Percentiles rank a stretch among this genome's conserved stretches.
Conservation (phyloP, 495 filamentous ascomycete species). For the Xylaria bambusicola region DNA sequence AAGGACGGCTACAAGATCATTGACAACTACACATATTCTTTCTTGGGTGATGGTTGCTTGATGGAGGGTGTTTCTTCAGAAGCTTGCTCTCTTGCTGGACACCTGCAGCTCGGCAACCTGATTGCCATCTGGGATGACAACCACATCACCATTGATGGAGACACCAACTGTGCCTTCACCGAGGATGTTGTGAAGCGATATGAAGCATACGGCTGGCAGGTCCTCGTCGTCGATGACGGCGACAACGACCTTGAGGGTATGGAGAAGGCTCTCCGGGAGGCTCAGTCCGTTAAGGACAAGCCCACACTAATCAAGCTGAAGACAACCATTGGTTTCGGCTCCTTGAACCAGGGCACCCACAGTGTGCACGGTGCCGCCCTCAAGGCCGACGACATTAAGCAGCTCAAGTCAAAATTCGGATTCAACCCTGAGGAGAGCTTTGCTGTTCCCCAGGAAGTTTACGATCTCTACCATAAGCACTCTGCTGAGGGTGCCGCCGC, state of each 20-base stretch:
- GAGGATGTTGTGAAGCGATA: slow-evolving; percentile 96
- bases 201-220: slow-evolving; percentile 98
- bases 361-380: slow-evolving; percentile 95
- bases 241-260: slow-evolving; percentile 88
- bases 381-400: slow-evolving; percentile 88
- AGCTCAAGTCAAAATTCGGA: slow-evolving; percentile 90
- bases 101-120: slow-evolving; percentile 95
- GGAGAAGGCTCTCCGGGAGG: slow-evolving; percentile 82
- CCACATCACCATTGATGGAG: slow-evolving; percentile 91
- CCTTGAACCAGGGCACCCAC: slow-evolving; percentile 86
- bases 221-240: slow-evolving; percentile 81
- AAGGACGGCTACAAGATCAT: slow-evolving; percentile 90
- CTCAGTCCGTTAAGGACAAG: slow-evolving; percentile 89
- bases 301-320: slow-evolving; percentile 95
- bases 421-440: slow-evolving; percentile 95
- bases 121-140: slow-evolving; percentile 98
- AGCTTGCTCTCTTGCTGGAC: slow-evolving; percentile 88
- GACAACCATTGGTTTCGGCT: slow-evolving; percentile 98
- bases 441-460: slow-evolving; percentile 91
- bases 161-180: slow-evolving; percentile 94
- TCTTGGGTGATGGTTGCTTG: slow-evolving; percentile 97
- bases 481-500: slow-evolving; percentile 80
- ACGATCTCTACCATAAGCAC: slow-evolving; percentile 83
- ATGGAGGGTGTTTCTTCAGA: slow-evolving; percentile 98
- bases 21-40: slow-evolving; percentile 94